Percentiles rank a stretch among this genome's conserved stretches.
phyloP scores from a whole-genome alignment of 306 rosid species.

The Vigna trinervia region DNA sequence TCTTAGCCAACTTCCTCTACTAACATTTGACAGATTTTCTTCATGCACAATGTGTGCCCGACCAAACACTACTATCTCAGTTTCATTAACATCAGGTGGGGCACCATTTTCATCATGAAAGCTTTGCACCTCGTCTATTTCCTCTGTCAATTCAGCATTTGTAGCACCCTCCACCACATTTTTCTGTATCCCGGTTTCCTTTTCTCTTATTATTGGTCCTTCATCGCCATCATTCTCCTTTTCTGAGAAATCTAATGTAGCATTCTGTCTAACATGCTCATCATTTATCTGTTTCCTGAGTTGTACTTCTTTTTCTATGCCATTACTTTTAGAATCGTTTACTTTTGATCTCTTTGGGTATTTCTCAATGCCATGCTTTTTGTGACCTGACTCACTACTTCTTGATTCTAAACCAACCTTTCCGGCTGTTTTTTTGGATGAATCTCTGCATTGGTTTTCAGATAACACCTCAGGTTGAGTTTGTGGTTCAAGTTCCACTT shows the following conservation, averaged over 20 bases:
- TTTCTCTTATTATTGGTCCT: neutral
- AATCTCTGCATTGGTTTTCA: neutral
- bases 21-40: slow-evolving; percentile 28
- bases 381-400: slow-evolving; percentile 18
- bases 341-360: neutral
- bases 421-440: slow-evolving; percentile 23
- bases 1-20: slow-evolving; percentile 28
- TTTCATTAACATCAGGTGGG: slow-evolving; percentile 46
- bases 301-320: slow-evolving; percentile 21
- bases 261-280: slow-evolving; percentile 29
- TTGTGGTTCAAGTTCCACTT: slow-evolving; percentile 32
- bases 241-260: slow-evolving; percentile 26
- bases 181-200: slow-evolving; percentile 21
- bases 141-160: slow-evolving; percentile 25
- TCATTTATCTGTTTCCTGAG: slow-evolving; percentile 3
- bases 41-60: slow-evolving; percentile 4
- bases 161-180: slow-evolving; percentile 23
- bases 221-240: slow-evolving; percentile 28
- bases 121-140: slow-evolving; percentile 37
- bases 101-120: slow-evolving; percentile 58
- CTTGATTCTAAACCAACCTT: slow-evolving; percentile 4
- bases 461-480: slow-evolving; percentile 19
- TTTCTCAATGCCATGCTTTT: slow-evolving; percentile 20
- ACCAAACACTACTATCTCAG: slow-evolving; percentile 11
- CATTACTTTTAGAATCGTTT: slow-evolving; percentile 10